Conservation (phyloP, 345 rosid species). For the Sisymbrium altissimum region DNA sequence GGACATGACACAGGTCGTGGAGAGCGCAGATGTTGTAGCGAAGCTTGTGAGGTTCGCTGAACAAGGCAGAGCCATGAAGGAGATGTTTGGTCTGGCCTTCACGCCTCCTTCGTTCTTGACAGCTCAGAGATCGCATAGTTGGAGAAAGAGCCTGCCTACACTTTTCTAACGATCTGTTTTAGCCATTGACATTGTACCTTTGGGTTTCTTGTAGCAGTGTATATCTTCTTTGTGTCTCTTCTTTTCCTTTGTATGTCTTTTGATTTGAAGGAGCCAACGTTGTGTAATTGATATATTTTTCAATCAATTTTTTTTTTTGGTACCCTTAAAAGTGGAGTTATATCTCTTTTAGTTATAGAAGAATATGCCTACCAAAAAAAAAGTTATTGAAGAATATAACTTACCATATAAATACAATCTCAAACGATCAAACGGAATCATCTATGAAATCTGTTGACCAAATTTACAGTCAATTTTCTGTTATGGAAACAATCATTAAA, state of each 20-base stretch:
- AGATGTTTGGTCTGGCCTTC: constrained; percentile 87
- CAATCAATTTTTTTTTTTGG: background rate
- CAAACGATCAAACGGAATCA: background rate
- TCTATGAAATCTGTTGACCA: background rate
- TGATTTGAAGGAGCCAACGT: background rate
- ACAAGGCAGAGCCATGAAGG: constrained; percentile 80
- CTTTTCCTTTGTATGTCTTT: background rate
- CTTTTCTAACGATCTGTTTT: constrained; percentile 34
- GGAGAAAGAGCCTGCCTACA: constrained; percentile 49
- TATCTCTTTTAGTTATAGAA: background rate
- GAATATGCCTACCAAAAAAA: no score
- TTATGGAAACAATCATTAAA: background rate
- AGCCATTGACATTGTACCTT: background rate
- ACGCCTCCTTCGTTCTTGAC: constrained; percentile 46
- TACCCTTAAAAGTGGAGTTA: background rate
- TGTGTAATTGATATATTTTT: background rate
- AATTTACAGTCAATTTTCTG: background rate
- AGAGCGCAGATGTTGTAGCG: constrained; percentile 80
- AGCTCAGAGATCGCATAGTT: constrained; percentile 52
- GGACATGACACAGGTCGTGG: constrained; percentile 52
- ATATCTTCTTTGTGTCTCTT: background rate
- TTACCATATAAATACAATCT: background rate
- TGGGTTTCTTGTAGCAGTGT: constrained; percentile 15
- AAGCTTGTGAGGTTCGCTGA: constrained; percentile 77
- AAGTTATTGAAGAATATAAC: no score